Percentiles rank a stretch among this genome's conserved stretches.
phyloP scores from a whole-genome alignment of 2,329 filamentous ascomycete species.

The Fusarium burgessii region DNA sequence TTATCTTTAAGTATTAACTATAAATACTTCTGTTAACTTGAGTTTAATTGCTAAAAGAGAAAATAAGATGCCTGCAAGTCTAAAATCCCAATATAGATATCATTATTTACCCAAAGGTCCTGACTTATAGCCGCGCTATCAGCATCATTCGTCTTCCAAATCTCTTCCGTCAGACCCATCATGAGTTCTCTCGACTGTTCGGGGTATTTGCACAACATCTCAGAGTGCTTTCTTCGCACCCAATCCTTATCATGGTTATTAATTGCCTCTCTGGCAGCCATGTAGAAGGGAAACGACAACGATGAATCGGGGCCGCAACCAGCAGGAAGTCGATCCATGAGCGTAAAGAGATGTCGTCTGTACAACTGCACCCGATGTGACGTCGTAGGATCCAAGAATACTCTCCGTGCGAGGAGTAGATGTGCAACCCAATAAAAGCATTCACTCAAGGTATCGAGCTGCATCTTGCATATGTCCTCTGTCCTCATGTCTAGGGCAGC shows the following conservation, averaged over 20 bases:
- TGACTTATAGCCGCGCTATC: not conserved
- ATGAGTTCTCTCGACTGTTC: not conserved
- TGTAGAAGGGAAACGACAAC: not conserved
- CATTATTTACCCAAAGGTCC: not conserved
- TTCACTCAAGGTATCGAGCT: not conserved
- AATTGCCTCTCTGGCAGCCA: not conserved
- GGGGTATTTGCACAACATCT: not conserved
- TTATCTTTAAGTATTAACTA: too few species aligned
- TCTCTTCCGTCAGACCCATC: not conserved
- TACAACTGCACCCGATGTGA: not conserved
- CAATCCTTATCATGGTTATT: not conserved
- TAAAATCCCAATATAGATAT: not conserved
- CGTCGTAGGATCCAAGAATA: not conserved
- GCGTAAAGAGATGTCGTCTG: not conserved
- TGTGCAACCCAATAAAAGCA: not conserved
- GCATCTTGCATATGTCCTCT: not conserved
- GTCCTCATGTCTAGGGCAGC: not conserved
- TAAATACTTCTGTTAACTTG: too few species aligned
- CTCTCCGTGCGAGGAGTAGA: not conserved
- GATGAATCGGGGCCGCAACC: not conserved
- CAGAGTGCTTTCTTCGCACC: not conserved
- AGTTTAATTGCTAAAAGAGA: not conserved
- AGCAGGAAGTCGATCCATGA: not conserved
- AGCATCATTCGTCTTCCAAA: not conserved
- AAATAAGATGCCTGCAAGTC: not conserved